A percentile compares a stretch with the other conserved stretches of the same genome.
These are phyloP conservation scores for Neurospora discreta DNA, from an alignment of 495 filamentous ascomycete genomes.

Conservation along the genomic window DNA sequence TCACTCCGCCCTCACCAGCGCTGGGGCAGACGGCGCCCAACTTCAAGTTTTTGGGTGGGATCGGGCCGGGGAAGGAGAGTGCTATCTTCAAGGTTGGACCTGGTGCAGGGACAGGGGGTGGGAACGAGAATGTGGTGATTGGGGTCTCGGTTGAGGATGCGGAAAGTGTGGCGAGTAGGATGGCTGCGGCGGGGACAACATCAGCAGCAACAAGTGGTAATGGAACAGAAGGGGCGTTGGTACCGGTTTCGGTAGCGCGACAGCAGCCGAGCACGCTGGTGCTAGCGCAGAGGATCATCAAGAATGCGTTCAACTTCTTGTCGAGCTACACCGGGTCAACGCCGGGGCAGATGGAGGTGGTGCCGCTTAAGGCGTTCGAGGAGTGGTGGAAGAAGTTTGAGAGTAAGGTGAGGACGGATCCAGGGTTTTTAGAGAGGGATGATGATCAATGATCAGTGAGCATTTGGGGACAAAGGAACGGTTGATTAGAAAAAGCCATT, in stretches of 20 bases:
- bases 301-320: conserved; percentile 95
- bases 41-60: conserved; percentile 76
- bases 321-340: conserved; percentile 61
- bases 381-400: conserved; percentile 99
- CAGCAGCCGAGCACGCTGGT: conserved; percentile 49
- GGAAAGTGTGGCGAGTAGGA: conserved; percentile 51
- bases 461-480: neutral
- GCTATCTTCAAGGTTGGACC: conserved; percentile 65
- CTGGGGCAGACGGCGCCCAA: conserved; percentile 24
- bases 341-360: conserved; percentile 55
- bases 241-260: neutral
- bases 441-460: conserved; percentile 11
- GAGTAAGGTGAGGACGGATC: conserved; percentile 72
- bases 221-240: conserved; percentile 15
- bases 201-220: conserved; percentile 4
- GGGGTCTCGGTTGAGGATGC: conserved; percentile 77
- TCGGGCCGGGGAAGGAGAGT: conserved; percentile 78
- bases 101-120: conserved; percentile 1
- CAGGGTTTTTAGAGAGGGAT: conserved; percentile 77
- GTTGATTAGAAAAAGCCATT: neutral
- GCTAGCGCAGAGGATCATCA: conserved; percentile 85
- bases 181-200: conserved; percentile 45
- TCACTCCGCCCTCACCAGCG: conserved; percentile 25
- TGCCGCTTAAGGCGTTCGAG: conserved; percentile 81
- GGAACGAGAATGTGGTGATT: conserved; percentile 45